Base-by-base conservation (phyloP, 106 monocot genomes). In the Allium fistulosum region DNA sequence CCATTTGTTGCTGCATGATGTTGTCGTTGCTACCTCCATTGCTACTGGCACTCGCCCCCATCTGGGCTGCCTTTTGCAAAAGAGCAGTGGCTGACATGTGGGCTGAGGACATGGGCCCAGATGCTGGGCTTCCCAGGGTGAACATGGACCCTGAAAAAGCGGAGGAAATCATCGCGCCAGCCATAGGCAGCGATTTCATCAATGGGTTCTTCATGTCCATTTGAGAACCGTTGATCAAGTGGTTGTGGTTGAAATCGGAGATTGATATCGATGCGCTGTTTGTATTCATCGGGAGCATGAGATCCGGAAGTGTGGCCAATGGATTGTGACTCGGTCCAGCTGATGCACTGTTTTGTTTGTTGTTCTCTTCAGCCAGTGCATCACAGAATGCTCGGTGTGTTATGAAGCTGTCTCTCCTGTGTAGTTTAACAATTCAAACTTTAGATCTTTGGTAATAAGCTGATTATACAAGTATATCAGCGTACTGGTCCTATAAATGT, bases 341-440 rank as follows among this genome's bases (percentile, higher is more conserved):
- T 61, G 61, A 10, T 59, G 59, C 26, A 26, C 9, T 59, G 22
- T 59, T 15, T 4, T 11, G 14, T 8, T 49, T 67, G 14, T 59
- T 28, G 74, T 27, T 78, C 70, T 92, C 88, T 72, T 92, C 82
- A 50, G 80, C 76, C 9, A 92, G 51, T 0, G 84, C 91, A 26
- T 92, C 91, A 59, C 91, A 92, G 80, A 92, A 92, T 15, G 91
- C 87, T 18, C 87, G 77, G 71, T 92, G 91, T 8, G 87, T 92
- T 67, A 92, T 78, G 78, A 92, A 92, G 82, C 85, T 88, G 46
- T 92, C 92, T 37, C 88, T 87, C 82, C 87, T 90, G 82, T 47
- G 6, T 12, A 13, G 37, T 37, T 37, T 37, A 37, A 5, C 37
- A 37, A 37, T 37, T 37, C 46, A 63, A 11, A 46, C 59, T 58